phyloP scores from a whole-genome alignment of 2,329 filamentous ascomycete species.

The Paracoccidioides brasiliensis region DNA sequence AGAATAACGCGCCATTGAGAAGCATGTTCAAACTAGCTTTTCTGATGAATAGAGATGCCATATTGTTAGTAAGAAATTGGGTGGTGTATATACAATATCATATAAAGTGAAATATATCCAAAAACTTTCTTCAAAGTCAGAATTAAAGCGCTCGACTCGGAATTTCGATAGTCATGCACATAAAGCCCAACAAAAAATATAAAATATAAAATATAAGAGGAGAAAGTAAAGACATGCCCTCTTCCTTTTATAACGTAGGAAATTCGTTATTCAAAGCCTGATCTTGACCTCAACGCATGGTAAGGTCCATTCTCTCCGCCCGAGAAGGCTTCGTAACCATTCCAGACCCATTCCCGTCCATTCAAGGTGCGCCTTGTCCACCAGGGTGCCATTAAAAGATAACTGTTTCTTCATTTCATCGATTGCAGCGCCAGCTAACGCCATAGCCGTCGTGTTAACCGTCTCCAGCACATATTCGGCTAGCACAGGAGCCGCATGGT shows the following conservation, averaged over 20 bases:
- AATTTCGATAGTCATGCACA: neutral
- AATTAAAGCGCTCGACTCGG: neutral
- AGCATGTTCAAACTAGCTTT: neutral
- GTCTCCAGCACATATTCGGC: conserved; percentile 31
- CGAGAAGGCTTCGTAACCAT: conserved; percentile 72
- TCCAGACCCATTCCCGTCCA: conserved; percentile 70
- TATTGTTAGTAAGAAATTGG: neutral
- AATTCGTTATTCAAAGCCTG: conserved; percentile 42
- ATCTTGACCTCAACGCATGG: conserved; percentile 85
- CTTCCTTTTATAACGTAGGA: neutral
- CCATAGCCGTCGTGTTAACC: conserved; percentile 56
- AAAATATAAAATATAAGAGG: neutral
- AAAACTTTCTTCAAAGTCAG: neutral
- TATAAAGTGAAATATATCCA: neutral
- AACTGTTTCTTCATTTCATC: conserved; percentile 42
- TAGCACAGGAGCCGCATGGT: conserved; percentile 18
- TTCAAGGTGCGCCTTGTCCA: conserved; percentile 38
- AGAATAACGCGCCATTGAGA: too few relatives aligned
- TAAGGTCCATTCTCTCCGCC: conserved; percentile 75
- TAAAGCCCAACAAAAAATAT: neutral
- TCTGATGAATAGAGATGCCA: neutral
- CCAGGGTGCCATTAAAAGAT: conserved; percentile 14
- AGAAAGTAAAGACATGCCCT: neutral
- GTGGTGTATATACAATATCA: neutral
- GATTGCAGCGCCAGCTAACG: conserved; percentile 53